phyloP scores from a whole-genome alignment of 768 basidiomycete genomes.

The Hygrocybe coccinea region DNA sequence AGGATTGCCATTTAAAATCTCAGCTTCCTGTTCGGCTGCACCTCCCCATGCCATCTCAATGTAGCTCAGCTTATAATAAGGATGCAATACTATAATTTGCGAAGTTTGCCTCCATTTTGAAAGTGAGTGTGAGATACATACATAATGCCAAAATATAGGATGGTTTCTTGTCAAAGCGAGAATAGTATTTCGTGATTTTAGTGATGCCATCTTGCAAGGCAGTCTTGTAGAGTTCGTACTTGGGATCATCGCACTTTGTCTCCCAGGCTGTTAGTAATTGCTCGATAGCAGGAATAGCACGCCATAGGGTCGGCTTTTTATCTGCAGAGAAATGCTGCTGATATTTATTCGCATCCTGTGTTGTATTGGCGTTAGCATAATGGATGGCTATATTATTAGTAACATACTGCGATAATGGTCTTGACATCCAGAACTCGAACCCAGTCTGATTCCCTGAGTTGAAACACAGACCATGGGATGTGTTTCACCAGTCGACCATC shows the following conservation, averaged over 20 bases:
- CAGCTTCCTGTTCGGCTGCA: constrained; percentile 18
- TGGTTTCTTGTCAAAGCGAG: constrained; percentile 10
- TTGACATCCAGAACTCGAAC: constrained; percentile 9
- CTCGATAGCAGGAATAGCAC: constrained; percentile 21
- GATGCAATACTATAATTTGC: constrained; percentile 22
- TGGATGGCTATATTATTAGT: neutral
- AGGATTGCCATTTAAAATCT: constrained; percentile 12
- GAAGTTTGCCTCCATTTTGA: neutral
- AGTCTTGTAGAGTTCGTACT: neutral
- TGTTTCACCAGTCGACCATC: constrained; percentile 18
- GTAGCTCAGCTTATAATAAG: constrained; percentile 29
- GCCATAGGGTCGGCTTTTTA: constrained; percentile 17
- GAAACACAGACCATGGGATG: constrained; percentile 26
- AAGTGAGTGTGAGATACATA: constrained; percentile 3
- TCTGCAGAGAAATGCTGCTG: constrained; percentile 25
- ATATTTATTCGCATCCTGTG: constrained; percentile 22
- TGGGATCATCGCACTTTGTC: neutral
- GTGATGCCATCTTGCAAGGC: constrained; percentile 12
- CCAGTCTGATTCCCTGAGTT: constrained; percentile 21
- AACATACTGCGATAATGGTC: constrained; percentile 16
- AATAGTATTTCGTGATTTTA: constrained; percentile 15
- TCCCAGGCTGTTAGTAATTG: constrained; percentile 15
- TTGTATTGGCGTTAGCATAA: too few relatives aligned
- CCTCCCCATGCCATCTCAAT: constrained; percentile 26
- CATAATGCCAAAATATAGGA: constrained; percentile 12